phyloP scores from a whole-genome alignment of 2,329 filamentous ascomycete species.

The Alternaria conjuncta region DNA sequence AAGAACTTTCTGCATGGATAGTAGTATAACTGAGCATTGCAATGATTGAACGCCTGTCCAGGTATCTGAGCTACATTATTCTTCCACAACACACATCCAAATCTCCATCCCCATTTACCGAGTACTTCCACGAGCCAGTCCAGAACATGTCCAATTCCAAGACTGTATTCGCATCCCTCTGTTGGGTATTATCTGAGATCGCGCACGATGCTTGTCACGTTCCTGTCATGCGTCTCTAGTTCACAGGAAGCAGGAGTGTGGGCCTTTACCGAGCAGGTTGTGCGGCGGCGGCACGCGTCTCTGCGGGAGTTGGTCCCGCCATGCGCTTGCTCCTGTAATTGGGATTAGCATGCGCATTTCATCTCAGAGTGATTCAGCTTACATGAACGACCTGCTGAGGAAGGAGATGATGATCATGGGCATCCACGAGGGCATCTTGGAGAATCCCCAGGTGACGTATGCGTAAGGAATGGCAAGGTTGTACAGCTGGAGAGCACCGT shows the following conservation, averaged over 20 bases:
- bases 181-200: neutral
- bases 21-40: neutral
- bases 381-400: slow-evolving; percentile 77
- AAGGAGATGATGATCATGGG: slow-evolving; percentile 80
- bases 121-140: neutral
- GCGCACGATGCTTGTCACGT: neutral
- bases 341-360: neutral
- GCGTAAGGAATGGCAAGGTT: slow-evolving; percentile 68
- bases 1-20: neutral
- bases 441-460: slow-evolving; percentile 69
- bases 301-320: slow-evolving; percentile 11
- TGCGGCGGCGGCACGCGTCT: slow-evolving; percentile 4
- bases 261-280: slow-evolving; percentile 8
- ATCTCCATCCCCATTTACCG: neutral
- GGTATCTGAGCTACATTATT: slow-evolving; percentile 1
- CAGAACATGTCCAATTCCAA: slow-evolving; percentile 18
- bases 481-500: slow-evolving; percentile 69
- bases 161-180: slow-evolving; percentile 12
- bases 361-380: slow-evolving; percentile 46
- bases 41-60: slow-evolving; percentile 8
- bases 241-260: neutral
- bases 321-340: slow-evolving; percentile 18
- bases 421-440: slow-evolving; percentile 70
- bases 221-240: too few relatives aligned
- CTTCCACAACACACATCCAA: neutral